These are phyloP conservation scores for Saitozyma sp. DNA, from an alignment of 768 basidiomycete genomes.

Conservation along the genomic window DNA sequence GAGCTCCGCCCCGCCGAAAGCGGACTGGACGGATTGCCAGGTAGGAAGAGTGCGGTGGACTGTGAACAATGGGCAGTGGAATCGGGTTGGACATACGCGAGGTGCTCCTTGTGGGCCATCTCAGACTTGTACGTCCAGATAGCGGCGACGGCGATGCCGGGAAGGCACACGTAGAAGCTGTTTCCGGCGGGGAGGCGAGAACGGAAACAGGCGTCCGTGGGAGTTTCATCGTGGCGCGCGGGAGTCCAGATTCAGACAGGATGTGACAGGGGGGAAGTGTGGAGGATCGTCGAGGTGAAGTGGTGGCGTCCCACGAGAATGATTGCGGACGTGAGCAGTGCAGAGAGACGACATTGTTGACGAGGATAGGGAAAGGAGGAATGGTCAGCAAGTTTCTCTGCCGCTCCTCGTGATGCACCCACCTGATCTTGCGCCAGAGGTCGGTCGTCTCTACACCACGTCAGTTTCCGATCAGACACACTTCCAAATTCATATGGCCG, in stretches of 20 bases:
- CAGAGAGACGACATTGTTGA: neutral
- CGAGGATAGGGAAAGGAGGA: conserved; percentile 2
- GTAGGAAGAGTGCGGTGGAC: neutral
- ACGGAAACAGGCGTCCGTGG: neutral
- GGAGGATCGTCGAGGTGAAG: neutral
- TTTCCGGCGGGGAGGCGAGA: conserved; percentile 1
- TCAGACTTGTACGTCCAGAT: conserved; percentile 50
- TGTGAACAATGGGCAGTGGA: neutral
- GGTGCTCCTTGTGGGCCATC: conserved; percentile 47
- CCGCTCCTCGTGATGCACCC: neutral
- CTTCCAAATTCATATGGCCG: neutral
- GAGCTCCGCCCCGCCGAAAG: too few relatives aligned
- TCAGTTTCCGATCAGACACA: neutral
- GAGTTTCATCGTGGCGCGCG: neutral
- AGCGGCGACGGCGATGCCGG: conserved; percentile 44
- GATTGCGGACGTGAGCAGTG: neutral
- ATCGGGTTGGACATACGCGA: conserved; percentile 31
- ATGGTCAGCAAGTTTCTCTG: neutral
- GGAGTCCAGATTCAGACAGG: neutral
- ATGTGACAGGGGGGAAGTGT: neutral
- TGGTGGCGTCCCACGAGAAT: too few relatives aligned
- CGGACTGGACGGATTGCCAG: neutral
- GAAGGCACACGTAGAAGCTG: conserved; percentile 50
- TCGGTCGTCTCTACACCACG: conserved; percentile 44
- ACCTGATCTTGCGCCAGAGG: conserved; percentile 49